Base-by-base conservation (phyloP, 768 basidiomycete genomes). In the Psilocybe azurescens region DNA sequence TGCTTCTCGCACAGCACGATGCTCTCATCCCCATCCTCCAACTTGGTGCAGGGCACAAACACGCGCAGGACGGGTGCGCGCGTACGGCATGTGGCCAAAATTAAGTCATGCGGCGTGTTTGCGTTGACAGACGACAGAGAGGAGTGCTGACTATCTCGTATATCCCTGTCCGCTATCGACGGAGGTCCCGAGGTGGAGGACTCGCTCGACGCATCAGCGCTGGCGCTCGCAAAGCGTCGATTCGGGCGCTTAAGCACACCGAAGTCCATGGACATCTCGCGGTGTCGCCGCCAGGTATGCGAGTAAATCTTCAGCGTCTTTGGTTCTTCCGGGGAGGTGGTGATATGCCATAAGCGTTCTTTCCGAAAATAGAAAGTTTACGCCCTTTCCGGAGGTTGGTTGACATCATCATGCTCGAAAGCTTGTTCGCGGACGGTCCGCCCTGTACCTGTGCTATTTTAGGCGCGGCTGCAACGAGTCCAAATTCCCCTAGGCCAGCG, bases 61-160 rank as follows among this genome's bases (percentile, higher is more conserved):
- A 90, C 85, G 29, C 89, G 88, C 50, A 89, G 77, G 52, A 94
- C 78, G 1, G 92, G 92, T 3, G 91, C 91, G 11, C 89, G 89
- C 3, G 76, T 77, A 33, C 86, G 83, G 18, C 81, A 86, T 2
- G 82, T 86, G 11, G 90, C 89, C 49, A 82, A 73, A 49, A 70
- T 73, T 41, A 94, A 77, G 64, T 91, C 90, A 68, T 93, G 91
- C 24, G 85, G 85, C 4, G 84, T 77, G 53, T 51, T 58, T 5
- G 41, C 41, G 14, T 5, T n/a, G 41, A 44, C 41, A 44, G 41
- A 44, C 14, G 41, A 44, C 11, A 5, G 5, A 13, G 14, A 44
- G 7, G 41, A 44, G 41, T 44, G 8, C 11, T 44, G 41, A 13
- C 41, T 44, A 6, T 44, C 41, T 1, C 41, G 53, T 8, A 36